Evolutionary conservation across 2,329 filamentous ascomycete genomes (phyloP), one percentile per base, ranked within the genome.

Genomic region (Pseudonectria buxi): DNA sequence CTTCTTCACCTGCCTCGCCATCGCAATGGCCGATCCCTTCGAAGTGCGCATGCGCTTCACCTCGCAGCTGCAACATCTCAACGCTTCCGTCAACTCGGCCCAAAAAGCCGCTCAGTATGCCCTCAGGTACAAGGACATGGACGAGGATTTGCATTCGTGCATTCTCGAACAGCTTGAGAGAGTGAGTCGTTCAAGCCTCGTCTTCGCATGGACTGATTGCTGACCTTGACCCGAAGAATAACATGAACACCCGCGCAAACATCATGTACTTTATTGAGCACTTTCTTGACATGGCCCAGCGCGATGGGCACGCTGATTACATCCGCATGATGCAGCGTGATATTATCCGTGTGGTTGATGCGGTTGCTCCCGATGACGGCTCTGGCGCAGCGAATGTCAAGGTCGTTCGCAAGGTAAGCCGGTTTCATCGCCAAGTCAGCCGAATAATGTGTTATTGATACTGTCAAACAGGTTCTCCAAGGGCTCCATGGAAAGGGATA

Each of bases 231-330:
- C 7, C 22, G 24, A 32, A 89, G 76, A 94, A 86, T 49, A 90
- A 86, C 48, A 94, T 98, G 84, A 98, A 98, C 63, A 94, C 83
- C 33, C 76, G 90, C 41, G 94, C 92, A 40, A 98, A 98, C 59
- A 96, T 98, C 60, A 94, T 98, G 84, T 98, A 94, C 64, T 98
- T 98, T 63, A 83, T 98, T 55, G 90, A 96, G 56, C 84, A 90
- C 50, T 86, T 98, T 49, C 85, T 94, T 57, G 90, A 96, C 57
- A 73, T 87, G 64, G 85, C 87, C 14, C 74, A 78, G 44, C 83
- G 80, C 47, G 85, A 87, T 47, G 76, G 79, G 44, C 81, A 92
- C 50, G 65, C 75, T 35, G 81, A 86, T 44, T 98, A 95, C 56
- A 80, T 95, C 18, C 78, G 83, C 33, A 95, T 96, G 87, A 86